Evolutionary conservation across 2,329 filamentous ascomycete species (phyloP).

Genomic region (Alternaria arbusti): DNA sequence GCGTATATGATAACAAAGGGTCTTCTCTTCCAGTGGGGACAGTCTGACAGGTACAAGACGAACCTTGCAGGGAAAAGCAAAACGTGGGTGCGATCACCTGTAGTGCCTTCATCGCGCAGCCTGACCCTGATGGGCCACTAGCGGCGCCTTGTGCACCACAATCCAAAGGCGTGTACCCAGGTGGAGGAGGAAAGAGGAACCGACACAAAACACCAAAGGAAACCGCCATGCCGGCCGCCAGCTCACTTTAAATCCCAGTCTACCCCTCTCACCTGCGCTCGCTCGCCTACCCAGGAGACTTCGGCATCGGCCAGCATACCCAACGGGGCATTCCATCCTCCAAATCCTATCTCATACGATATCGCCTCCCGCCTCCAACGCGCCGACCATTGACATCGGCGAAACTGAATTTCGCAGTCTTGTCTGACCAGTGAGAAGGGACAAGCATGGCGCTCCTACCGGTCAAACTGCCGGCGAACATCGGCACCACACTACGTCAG

Average conservation of each 20-base stretch:
- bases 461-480: slow-evolving; percentile 27
- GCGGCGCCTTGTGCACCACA: neutral
- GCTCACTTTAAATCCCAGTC: slow-evolving; percentile 10
- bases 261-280: neutral
- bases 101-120: neutral
- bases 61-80: neutral
- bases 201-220: neutral
- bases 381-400: slow-evolving; percentile 2
- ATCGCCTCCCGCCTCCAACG: neutral
- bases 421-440: slow-evolving; percentile 5
- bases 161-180: neutral
- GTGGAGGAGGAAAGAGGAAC: neutral
- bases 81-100: neutral
- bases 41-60: neutral
- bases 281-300: neutral
- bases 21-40: neutral
- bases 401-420: neutral
- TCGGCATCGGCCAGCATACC: slow-evolving; percentile 11
- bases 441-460: slow-evolving; percentile 13
- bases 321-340: slow-evolving; percentile 1
- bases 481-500: slow-evolving; percentile 34
- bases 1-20: neutral
- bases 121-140: neutral
- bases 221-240: neutral
- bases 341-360: slow-evolving; percentile 1